A percentile compares a stretch with the other conserved stretches of the same genome.
Evolutionary conservation across 345 rosid species (phyloP).

Genomic region (Clausena lansium): DNA sequence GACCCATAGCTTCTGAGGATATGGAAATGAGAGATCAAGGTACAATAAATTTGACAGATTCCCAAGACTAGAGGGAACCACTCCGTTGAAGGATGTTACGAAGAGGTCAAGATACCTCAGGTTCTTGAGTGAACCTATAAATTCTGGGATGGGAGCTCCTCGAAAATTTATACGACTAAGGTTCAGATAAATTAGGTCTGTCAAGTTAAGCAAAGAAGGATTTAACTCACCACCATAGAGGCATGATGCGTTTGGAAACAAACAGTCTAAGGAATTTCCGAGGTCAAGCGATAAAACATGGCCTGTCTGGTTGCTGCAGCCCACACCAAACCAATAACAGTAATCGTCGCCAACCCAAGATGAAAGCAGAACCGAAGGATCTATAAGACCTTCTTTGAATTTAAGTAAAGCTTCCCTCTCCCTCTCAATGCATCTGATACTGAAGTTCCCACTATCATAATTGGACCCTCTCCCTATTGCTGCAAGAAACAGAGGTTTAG

Average conservation of each 20-base stretch:
- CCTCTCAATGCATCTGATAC: constrained; percentile 12
- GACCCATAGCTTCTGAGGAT: neutral
- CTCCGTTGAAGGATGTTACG: neutral
- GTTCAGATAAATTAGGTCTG: constrained; percentile 1
- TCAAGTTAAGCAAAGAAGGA: constrained; percentile 9
- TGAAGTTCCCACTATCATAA: neutral
- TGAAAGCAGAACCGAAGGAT: constrained; percentile 22
- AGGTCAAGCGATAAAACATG: constrained; percentile 1
- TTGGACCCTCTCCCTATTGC: neutral
- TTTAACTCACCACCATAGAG: neutral
- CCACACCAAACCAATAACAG: constrained; percentile 16
- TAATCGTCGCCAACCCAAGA: constrained; percentile 19
- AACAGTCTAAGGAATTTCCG: neutral
- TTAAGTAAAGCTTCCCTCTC: constrained; percentile 30
- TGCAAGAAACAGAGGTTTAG: neutral
- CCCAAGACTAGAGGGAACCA: neutral
- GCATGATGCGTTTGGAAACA: neutral
- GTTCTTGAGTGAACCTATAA: neutral
- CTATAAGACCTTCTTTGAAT: constrained; percentile 25
- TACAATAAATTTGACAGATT: neutral
- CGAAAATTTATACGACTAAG: neutral
- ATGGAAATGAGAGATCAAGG: neutral
- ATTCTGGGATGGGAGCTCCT: neutral
- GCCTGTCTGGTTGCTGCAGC: constrained; percentile 13
- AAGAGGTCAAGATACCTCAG: neutral